Base-by-base conservation (phyloP, 768 basidiomycete species). In the Auriscalpium vulgare region DNA sequence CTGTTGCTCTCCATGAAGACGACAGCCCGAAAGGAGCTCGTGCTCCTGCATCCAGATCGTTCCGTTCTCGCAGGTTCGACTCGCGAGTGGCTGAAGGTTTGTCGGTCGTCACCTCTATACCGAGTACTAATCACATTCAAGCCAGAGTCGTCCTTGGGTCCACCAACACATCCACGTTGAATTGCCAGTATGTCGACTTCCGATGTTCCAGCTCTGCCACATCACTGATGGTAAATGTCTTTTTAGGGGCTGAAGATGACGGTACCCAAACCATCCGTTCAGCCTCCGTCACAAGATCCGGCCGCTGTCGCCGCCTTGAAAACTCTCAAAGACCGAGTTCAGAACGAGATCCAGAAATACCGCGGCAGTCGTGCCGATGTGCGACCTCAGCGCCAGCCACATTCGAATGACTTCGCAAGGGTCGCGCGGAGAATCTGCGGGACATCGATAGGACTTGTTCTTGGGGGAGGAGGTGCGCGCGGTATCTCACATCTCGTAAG, bases 111-210 rank as follows among this genome's bases (percentile, higher is more conserved):
- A 29, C 2, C 29, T 29, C 4, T 29, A 29, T 7, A 5, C 4
- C 2, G 29, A 29, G 29, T 29, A 4, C 29, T 29, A 4, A 29
- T 29, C 29, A 29, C 29, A 29, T 29, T 29, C 29, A 4, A 37
- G 63, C 13, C 65, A 97, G 92, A 89, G 82, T 64, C 91, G 97
- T 47, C 89, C 94, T 17, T 98, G 95, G 95, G 80, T 95, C 1
- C 92, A 97, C 68, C 91, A 91, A 61, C 95, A 98, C 68, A 85
- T 95, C 52, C 97, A 99, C 67, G 85, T 98, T 53, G 95, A 98
- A 69, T 76, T 97, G 10, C 82, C 87, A 2, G 91, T 90, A 62
- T 45, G 80, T 72, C 21, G 3, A 43, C 44, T 17, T 14, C 19
- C 35, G 29, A 29, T 29, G 29, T 29, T 29, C 1, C 4, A 29